phyloP scores from a whole-genome alignment of 257 asterid genomes.

The Capsicum baccatum region DNA sequence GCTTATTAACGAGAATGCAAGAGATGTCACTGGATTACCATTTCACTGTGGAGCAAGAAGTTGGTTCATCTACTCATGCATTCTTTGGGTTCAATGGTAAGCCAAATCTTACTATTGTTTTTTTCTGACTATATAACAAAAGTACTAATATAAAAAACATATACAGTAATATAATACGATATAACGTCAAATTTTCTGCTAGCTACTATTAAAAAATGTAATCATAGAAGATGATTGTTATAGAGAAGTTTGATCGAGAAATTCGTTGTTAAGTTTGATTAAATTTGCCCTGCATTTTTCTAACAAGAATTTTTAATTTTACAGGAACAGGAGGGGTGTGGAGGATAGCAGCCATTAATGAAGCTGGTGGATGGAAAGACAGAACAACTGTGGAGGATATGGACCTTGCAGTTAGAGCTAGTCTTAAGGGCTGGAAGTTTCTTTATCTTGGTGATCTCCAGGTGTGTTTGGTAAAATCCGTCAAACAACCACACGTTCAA shows the following conservation, averaged over 20 bases:
- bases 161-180: too few species aligned
- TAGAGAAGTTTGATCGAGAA: fast-evolving
- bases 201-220: too few species aligned
- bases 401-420: conserved; percentile 75
- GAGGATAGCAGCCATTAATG: conserved; percentile 64
- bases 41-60: conserved; percentile 76
- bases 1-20: conserved; percentile 76
- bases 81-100: conserved; percentile 76
- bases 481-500: not conserved
- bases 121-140: not conserved
- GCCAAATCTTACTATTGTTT: not conserved
- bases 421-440: conserved; percentile 77
- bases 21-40: conserved; percentile 76
- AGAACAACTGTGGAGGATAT: conserved; percentile 70
- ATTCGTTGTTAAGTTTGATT: not conserved
- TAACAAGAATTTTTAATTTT: not conserved
- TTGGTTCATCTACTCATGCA: conserved; percentile 73
- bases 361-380: conserved; percentile 79
- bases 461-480: conserved; percentile 41
- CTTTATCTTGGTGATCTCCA: conserved; percentile 66
- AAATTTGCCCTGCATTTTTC: not conserved
- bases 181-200: too few species aligned
- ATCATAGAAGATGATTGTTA: not conserved
- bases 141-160: too few species aligned
- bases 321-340: conserved; percentile 76